Evolutionary conservation across 805 yeast genomes (phyloP).

Genomic region (Diddensiella santjacobensis): DNA sequence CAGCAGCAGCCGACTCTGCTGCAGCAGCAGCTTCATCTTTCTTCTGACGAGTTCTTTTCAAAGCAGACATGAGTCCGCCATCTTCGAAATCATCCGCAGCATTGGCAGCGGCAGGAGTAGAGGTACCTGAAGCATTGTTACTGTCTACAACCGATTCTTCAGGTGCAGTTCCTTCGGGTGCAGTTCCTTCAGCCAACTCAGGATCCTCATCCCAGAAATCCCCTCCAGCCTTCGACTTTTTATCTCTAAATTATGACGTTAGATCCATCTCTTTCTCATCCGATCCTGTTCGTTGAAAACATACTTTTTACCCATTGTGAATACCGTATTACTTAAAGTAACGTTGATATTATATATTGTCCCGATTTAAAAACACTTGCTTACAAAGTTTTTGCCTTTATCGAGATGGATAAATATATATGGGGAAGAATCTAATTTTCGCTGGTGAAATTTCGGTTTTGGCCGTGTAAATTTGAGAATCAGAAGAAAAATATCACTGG

Average conservation of each 20-base stretch:
- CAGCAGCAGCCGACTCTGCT: constrained; percentile 32
- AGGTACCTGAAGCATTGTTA: constrained; percentile 22
- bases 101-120: constrained; percentile 32
- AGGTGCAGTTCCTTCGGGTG: constrained; percentile 32
- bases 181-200: constrained; percentile 47
- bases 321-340: too few species aligned
- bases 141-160: constrained; percentile 29
- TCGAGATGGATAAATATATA: too few species aligned
- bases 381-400: too few species aligned
- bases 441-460: too few species aligned
- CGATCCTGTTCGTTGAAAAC: constrained; percentile 8
- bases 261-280: not conserved
- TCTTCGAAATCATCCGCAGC: constrained; percentile 33
- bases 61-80: constrained; percentile 66
- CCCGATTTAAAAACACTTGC: too few species aligned
- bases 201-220: constrained; percentile 79
- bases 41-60: constrained; percentile 75
- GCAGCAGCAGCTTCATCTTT: constrained; percentile 64
- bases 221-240: constrained; percentile 62
- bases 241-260: constrained; percentile 38
- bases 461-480: too few species aligned
- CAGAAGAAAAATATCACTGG: too few species aligned
- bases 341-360: too few species aligned
- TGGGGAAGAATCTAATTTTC: too few species aligned
- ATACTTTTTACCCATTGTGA: constrained; percentile 52